phyloP scores from a whole-genome alignment of 495 filamentous ascomycete species.

The Pseudomonodictys pantanalensis region DNA sequence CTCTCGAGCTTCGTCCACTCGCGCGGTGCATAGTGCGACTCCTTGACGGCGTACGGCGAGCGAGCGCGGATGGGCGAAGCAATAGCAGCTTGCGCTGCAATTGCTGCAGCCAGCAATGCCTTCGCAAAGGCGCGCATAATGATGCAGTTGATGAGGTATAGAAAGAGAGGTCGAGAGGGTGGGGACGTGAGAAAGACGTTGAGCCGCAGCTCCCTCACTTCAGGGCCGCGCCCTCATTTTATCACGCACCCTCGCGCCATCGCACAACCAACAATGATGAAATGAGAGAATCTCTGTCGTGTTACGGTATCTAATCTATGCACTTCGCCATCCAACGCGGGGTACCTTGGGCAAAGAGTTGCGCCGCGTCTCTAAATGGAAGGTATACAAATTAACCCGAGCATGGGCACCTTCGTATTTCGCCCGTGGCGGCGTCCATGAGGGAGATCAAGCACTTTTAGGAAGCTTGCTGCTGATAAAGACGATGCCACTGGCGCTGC shows the following conservation, averaged over 20 bases:
- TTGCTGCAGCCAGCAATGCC: constrained; percentile 20
- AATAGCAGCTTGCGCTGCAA: constrained; percentile 22
- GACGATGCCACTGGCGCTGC: too few relatives aligned
- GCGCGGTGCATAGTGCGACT: constrained; percentile 49
- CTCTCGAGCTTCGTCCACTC: constrained; percentile 49
- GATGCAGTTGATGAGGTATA: not conserved
- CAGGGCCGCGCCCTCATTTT: too few relatives aligned
- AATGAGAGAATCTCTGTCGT: too few relatives aligned
- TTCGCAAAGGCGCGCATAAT: constrained; percentile 4
- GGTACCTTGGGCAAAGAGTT: not conserved
- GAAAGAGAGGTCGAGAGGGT: not conserved
- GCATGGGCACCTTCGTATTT: too few relatives aligned
- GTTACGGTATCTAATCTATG: not conserved
- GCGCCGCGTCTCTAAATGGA: not conserved
- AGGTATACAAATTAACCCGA: not conserved
- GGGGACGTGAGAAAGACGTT: not conserved
- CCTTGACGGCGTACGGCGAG: constrained; percentile 51
- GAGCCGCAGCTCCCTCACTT: too few relatives aligned
- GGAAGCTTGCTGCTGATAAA: too few relatives aligned
- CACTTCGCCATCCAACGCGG: not conserved
- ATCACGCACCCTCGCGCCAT: too few relatives aligned
- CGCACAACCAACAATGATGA: too few relatives aligned
- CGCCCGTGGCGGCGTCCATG: too few relatives aligned
- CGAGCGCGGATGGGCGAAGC: constrained; percentile 28
- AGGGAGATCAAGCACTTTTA: too few relatives aligned